phyloP scores from a whole-genome alignment of 2,329 filamentous ascomycete species.

The Ophiostoma sp. region DNA sequence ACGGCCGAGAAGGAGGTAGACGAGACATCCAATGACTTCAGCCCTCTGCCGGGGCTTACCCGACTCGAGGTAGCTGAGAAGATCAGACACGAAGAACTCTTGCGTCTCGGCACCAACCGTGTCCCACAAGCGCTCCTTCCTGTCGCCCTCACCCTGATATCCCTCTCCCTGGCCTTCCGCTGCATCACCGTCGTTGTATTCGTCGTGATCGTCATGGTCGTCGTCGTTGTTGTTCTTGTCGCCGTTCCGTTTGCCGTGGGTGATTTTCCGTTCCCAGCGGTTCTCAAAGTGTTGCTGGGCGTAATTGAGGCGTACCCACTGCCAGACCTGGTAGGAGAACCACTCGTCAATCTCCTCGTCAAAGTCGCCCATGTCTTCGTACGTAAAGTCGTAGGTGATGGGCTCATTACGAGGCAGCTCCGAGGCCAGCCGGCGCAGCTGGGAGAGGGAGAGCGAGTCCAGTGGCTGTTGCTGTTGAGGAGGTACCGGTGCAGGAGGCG shows the following conservation, averaged over 20 bases:
- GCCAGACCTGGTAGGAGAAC: constrained; percentile 89
- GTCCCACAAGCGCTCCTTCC: constrained; percentile 57
- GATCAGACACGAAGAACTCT: constrained; percentile 56
- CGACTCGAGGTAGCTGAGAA: constrained; percentile 49
- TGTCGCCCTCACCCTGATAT: not conserved
- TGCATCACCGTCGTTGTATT: constrained; percentile 38
- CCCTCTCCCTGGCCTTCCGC: not conserved
- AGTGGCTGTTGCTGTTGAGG: constrained; percentile 35
- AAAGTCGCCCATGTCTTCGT: constrained; percentile 63
- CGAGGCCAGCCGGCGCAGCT: constrained; percentile 70
- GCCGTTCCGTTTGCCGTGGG: constrained; percentile 34
- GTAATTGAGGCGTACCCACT: constrained; percentile 75
- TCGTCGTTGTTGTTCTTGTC: constrained; percentile 26
- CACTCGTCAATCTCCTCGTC: constrained; percentile 49
- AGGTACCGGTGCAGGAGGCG: not conserved
- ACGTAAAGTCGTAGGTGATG: constrained; percentile 81
- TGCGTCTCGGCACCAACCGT: constrained; percentile 59
- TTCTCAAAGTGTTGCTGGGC: constrained; percentile 76
- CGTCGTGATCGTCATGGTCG: constrained; percentile 33
- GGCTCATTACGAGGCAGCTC: constrained; percentile 71
- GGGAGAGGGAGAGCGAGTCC: constrained; percentile 74
- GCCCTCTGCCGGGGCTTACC: constrained; percentile 43
- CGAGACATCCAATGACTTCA: constrained; percentile 57
- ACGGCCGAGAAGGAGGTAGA: constrained; percentile 66
- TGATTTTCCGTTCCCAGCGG: constrained; percentile 64